phyloP scores from a whole-genome alignment of 805 yeast genomes.

The Lipomyces anomalus region DNA sequence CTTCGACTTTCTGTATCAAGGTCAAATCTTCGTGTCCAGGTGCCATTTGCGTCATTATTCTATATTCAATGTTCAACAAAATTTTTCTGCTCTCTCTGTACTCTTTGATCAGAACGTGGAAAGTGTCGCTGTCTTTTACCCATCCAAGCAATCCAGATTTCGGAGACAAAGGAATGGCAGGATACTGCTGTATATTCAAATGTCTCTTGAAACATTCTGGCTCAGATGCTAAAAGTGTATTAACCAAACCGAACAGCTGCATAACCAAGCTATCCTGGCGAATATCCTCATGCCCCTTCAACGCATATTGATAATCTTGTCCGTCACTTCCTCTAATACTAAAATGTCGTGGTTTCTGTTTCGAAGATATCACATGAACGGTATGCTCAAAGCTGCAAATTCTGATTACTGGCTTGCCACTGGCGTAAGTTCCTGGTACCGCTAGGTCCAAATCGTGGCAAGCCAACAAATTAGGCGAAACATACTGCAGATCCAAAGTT shows the following conservation, averaged over 20 bases:
- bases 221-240: conserved; percentile 80
- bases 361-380: conserved; percentile 82
- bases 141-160: conserved; percentile 94
- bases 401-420: conserved; percentile 71
- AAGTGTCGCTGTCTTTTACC: conserved; percentile 96
- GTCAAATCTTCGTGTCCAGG: conserved; percentile 91
- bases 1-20: conserved; percentile 87
- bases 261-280: conserved; percentile 95
- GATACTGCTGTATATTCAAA: conserved; percentile 81
- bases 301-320: conserved; percentile 69
- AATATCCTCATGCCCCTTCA: conserved; percentile 97
- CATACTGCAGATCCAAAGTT: conserved; percentile 82
- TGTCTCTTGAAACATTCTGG: conserved; percentile 96
- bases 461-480: conserved; percentile 80
- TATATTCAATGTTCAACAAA: conserved; percentile 83
- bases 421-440: conserved; percentile 86
- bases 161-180: conserved; percentile 94
- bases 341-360: conserved; percentile 89
- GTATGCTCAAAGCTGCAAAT: conserved; percentile 76
- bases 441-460: conserved; percentile 80
- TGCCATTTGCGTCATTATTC: conserved; percentile 96
- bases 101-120: conserved; percentile 87
- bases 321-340: conserved; percentile 86
- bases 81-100: conserved; percentile 89
- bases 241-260: conserved; percentile 95